Conservation (phyloP, 1,139 yeast genomes). For the Yamadazyma triangularis region DNA sequence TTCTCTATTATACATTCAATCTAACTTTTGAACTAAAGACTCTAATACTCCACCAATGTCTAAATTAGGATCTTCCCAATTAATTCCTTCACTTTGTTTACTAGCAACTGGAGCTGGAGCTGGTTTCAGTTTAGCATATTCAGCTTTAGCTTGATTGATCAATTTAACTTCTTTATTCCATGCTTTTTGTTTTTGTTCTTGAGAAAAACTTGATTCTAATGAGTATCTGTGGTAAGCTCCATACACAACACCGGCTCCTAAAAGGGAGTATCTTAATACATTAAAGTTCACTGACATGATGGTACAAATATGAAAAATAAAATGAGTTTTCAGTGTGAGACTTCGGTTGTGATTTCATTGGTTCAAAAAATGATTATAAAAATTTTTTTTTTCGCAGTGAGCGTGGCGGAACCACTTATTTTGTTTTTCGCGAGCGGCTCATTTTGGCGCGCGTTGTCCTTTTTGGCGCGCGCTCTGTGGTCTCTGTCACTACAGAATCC, state of each 20-base stretch:
- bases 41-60: slow-evolving; percentile 62
- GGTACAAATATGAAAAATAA: too few relatives aligned
- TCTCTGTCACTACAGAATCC: too few relatives aligned
- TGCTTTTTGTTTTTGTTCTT: slow-evolving; percentile 53
- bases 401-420: slow-evolving; percentile 3
- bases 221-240: slow-evolving; percentile 84
- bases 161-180: slow-evolving; percentile 69
- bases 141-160: slow-evolving; percentile 83
- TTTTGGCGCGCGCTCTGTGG: too few relatives aligned
- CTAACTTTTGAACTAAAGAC: slow-evolving; percentile 41
- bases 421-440: too few relatives aligned
- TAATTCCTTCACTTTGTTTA: slow-evolving; percentile 42
- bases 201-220: slow-evolving; percentile 57
- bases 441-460: too few relatives aligned
- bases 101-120: slow-evolving; percentile 35
- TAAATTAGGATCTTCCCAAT: slow-evolving; percentile 87
- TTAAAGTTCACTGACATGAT: slow-evolving; percentile 30
- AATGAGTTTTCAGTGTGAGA: slow-evolving; percentile 1
- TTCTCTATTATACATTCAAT: slow-evolving; percentile 16
- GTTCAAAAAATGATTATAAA: slow-evolving; percentile 4
- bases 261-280: slow-evolving; percentile 89
- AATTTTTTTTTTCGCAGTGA: slow-evolving; percentile 6
- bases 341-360: slow-evolving; percentile 9
- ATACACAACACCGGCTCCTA: slow-evolving; percentile 84
- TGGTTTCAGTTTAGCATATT: slow-evolving; percentile 67